These are phyloP conservation scores for Hypoxylon sp. DNA, from an alignment of 2,329 filamentous ascomycete genomes.

Conservation along the genomic window DNA sequence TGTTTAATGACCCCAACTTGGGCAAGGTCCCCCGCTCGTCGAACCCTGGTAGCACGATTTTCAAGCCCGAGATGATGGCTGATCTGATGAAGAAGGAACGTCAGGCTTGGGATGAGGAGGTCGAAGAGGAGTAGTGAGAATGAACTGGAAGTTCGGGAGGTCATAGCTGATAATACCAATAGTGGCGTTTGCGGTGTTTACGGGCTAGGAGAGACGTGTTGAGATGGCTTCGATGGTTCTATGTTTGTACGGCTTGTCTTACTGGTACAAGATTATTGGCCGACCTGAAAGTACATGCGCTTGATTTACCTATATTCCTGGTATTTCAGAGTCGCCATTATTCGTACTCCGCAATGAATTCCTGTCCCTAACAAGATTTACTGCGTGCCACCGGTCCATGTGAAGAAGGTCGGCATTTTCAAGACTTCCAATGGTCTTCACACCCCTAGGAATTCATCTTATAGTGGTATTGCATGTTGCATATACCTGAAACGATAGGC, in stretches of 20 bases:
- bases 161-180: slow-evolving; percentile 9
- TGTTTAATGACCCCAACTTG: slow-evolving; percentile 87
- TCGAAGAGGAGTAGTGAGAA: slow-evolving; percentile 69
- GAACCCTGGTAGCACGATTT: slow-evolving; percentile 78
- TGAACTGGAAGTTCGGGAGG: background rate
- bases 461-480: slow-evolving; percentile 7
- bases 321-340: background rate
- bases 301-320: background rate
- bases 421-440: background rate
- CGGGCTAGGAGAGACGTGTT: background rate
- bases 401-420: background rate
- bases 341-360: background rate
- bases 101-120: slow-evolving; percentile 85
- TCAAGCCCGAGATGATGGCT: slow-evolving; percentile 79
- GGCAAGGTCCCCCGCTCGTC: slow-evolving; percentile 75
- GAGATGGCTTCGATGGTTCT: background rate
- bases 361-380: background rate
- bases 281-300: background rate
- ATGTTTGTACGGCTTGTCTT: background rate
- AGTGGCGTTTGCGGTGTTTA: background rate
- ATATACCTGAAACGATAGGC: slow-evolving; percentile 9
- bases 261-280: background rate
- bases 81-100: slow-evolving; percentile 80
- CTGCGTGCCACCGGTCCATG: background rate
- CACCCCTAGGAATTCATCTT: background rate